Evolutionary conservation across 1,284 basidiomycete species (phyloP), one percentile per base, ranked within the genome.

Genomic region (Waitea zeae): DNA sequence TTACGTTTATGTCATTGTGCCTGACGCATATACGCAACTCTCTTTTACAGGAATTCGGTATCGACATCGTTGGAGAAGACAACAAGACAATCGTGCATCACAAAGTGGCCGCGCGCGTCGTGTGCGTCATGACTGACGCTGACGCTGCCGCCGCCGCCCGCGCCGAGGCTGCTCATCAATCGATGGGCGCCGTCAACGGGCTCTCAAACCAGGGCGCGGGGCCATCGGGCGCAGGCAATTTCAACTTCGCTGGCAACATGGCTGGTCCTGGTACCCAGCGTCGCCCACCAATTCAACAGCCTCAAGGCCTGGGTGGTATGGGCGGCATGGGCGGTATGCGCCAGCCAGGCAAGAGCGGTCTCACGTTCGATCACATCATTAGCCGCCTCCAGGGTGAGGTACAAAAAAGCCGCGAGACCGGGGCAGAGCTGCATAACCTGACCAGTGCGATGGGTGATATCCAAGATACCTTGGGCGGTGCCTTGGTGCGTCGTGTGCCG

Each of bases 71-170:
- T 38, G 88, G 88, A 41, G 93, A 99, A 50, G 95, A 98, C 61
- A 96, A 95, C 66, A 89, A 90, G 58, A 90, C 89, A 0, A 90
- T 96, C 42, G 80, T 98, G 33, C 93, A 98, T 56, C 92, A 97
- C 62, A 97, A 97, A 54, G 95, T 98, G 27, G 87, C 93, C 7
- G 89, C 90, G 11, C 84, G 87, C 30, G 88, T 90, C 20, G 74
- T 89, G 39, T 86, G 92, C 44, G 76, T 95, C 6, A 76, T 93
- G 47, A 75, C 67, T 0, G 77, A 87, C 27, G 84, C 90, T 39
- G 93, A 98, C 49, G 79, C 73, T 1, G 68, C 71, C 41, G 63
- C 70, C 31, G 76, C 76, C 28, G 65, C 71, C 12, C 68, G 75
- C 32, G 64, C 67, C 30, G 76, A 81, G 44, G 36, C 33, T 12